Evolutionary conservation across 257 asterid species (phyloP), one percentile per base, ranked within the genome.

Genomic region (Solanum neorickii): DNA sequence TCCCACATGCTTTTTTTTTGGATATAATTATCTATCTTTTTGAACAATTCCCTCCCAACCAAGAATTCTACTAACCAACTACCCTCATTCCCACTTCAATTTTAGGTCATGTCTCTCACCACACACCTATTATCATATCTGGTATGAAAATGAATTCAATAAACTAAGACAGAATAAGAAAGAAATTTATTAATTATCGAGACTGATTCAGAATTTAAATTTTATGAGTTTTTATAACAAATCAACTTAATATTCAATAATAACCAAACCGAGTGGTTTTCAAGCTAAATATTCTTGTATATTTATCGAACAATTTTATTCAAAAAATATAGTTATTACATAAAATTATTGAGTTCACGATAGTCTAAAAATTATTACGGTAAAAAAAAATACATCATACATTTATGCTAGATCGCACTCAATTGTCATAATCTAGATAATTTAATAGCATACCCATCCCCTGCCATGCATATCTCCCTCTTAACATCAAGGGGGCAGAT

Each of bases 1-100:
- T 87, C 86, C 88, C 94, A 93, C 95, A 93, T 91, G 94, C 94
- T 80, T 62, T 31, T 31, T 31, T 31, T 56, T 68, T 69, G 41
- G 75, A 69, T 69, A 72, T 73, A 27, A 68, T 69, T 41, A 44
- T 44, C 8, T 18, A 20, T 73, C 16, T 37, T 49, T 59, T 87
- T 77, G 65, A 44, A 25, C 7, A 87, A 42, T 77, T 27, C 66
- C 69, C 56, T 46, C 52, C 66, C 76, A 87, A 69, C 89, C 83
- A 85, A 83, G 44, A 80, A 65, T 74, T 87, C 86, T 87, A 83
- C 83, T 42, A 25, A 37, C 73, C 62, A 75, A 88, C 82, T 46
- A 56, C 73, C 46, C 87, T n/a, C 59, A 56, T 35, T 60, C n/a
- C 56, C 84, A 83, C 78, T 42, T 46, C 59, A 84, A 84, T 66